phyloP scores from a whole-genome alignment of 306 rosid genomes.

The Medicago arabica region DNA sequence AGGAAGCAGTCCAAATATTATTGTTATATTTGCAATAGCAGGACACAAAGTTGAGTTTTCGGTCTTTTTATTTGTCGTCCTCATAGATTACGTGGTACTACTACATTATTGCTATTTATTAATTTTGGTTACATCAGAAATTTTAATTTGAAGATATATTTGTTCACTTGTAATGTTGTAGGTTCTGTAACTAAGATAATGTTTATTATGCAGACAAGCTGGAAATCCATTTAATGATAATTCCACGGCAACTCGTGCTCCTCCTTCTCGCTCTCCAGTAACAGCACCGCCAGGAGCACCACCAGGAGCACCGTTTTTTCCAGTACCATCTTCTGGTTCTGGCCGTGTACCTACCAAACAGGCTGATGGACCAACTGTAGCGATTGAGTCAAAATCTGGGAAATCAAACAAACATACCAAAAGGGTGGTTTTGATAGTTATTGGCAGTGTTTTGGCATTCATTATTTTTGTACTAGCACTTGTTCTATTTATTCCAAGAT shows the following conservation, averaged over 20 bases:
- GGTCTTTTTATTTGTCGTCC: constrained; percentile 3
- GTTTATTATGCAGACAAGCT: constrained; percentile 66
- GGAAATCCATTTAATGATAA: constrained; percentile 86
- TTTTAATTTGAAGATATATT: constrained; percentile 7
- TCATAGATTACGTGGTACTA: constrained; percentile 15
- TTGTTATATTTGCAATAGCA: constrained; percentile 14
- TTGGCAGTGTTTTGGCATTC: constrained; percentile 62
- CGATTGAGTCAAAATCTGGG: constrained; percentile 64
- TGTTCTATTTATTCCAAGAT: constrained; percentile 71
- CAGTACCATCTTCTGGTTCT: constrained; percentile 52
- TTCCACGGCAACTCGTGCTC: constrained; percentile 55
- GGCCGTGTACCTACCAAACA: constrained; percentile 59
- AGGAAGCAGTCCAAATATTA: neutral
- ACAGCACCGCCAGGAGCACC: constrained; percentile 57
- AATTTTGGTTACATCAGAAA: constrained; percentile 20
- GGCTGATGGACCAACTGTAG: constrained; percentile 73
- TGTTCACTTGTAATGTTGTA: constrained; percentile 22
- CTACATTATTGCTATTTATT: neutral
- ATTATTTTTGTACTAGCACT: constrained; percentile 63
- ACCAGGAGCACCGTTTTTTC: constrained; percentile 54
- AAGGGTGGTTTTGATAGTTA: constrained; percentile 83
- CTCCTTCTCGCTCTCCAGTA: constrained; percentile 61
- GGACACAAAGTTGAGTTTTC: constrained; percentile 12
- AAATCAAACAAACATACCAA: constrained; percentile 57
- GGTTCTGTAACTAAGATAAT: constrained; percentile 38